Evolutionary conservation across 2,329 filamentous ascomycete genomes (phyloP).

Genomic region (Alternaria sp.): DNA sequence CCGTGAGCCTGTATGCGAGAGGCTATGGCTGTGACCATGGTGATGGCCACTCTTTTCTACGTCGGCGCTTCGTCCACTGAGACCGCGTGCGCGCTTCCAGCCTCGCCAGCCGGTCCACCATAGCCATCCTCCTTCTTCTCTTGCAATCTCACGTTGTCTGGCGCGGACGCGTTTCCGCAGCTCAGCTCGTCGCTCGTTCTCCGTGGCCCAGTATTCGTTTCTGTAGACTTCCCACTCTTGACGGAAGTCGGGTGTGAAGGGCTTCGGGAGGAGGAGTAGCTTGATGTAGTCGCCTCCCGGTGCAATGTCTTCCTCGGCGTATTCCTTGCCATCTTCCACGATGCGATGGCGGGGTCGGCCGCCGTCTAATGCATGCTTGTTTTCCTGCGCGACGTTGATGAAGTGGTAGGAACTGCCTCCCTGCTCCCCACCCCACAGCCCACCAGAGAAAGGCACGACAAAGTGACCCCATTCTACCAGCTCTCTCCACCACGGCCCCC

Average conservation of each 20-base stretch:
- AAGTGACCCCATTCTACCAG: constrained; percentile 75
- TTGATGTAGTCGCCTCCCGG: constrained; percentile 92
- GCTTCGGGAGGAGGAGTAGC: constrained; percentile 88
- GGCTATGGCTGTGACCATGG: constrained; percentile 16
- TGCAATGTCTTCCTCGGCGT: constrained; percentile 87
- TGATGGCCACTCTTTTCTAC: constrained; percentile 42
- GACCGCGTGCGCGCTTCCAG: constrained; percentile 51
- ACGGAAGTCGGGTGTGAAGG: constrained; percentile 91
- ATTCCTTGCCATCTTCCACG: constrained; percentile 67
- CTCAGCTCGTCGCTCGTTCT: constrained; percentile 85
- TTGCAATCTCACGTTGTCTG: constrained; percentile 72
- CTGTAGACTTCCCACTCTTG: constrained; percentile 98
- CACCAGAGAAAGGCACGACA: constrained; percentile 73
- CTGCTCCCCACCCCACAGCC: constrained; percentile 53
- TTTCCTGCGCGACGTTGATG: constrained; percentile 67
- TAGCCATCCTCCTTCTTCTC: constrained; percentile 74
- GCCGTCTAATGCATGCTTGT: constrained; percentile 36
- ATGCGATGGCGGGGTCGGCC: constrained; percentile 38
- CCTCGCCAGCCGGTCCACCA: constrained; percentile 85
- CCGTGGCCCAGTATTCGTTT: constrained; percentile 94
- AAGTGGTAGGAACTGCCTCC: constrained; percentile 77
- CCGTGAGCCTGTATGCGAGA: constrained; percentile 30
- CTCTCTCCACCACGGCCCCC: constrained; percentile 83
- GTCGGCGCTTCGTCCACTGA: constrained; percentile 34
- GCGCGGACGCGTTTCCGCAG: constrained; percentile 75